Evolutionary conservation across 768 basidiomycete genomes (phyloP), one percentile per base, ranked within the genome.

Genomic region (Psilocybe azurescens): DNA sequence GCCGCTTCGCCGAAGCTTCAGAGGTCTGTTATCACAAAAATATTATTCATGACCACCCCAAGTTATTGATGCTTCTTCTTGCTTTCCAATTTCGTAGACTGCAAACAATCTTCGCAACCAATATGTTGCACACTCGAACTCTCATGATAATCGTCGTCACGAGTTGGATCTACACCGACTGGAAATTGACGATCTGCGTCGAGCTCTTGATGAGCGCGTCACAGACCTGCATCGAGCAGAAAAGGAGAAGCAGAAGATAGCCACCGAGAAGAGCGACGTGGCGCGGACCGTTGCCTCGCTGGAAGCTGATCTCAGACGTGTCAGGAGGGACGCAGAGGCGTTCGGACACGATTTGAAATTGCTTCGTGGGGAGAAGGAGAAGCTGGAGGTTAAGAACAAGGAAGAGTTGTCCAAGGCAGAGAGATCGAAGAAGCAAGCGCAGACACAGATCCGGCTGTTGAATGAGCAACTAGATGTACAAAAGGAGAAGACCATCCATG

Each of bases 181-280:
- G 16, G 92, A 95, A 72, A 89, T 95, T 60, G 88, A 90, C 3
- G 88, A 91, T 32, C 86, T 94, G n/a, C 85, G 86, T 41, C 81
- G 79, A 3, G 88, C 89, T 1, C 80, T 94, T 13, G 81, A 86
- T 14, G 78, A 81, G 58, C 86, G 88, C 56, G 83, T 83, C 3
- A 79, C 79, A 29, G 86, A 89, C 65, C 82, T 95, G 44, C 85
- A 89, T 10, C 81, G 81, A 16, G 81, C 83, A 1, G 85, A 89
- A 68, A 80, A 82, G 36, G 89, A 93, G 73, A 89, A 87, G 69
- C 78, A 84, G 24, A 85, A 83, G 48, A 82, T 88, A 61, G 78
- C 77, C 18, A 77, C 79, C 2, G 91, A 89, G 78, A 89, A 87
- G 71, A 83, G 75, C 53, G 86, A 87, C 63, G 86, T 94, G 59